Base-by-base conservation (phyloP, 768 basidiomycete genomes). In the Lentinula sp. region DNA sequence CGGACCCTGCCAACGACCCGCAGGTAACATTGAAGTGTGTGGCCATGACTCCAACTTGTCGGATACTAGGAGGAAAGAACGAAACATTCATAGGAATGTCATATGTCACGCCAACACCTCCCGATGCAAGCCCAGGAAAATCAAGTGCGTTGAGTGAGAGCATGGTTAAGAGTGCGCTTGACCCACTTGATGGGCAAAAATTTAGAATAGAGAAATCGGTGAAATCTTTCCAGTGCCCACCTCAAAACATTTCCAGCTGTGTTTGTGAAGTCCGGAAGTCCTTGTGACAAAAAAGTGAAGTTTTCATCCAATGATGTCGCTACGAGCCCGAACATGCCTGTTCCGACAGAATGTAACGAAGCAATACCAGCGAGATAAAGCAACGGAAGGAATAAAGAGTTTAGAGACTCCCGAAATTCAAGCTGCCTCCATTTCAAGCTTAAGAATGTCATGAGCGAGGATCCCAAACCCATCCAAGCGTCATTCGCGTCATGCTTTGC, bases 111-210 rank as follows among this genome's bases (percentile, higher is more conserved):
- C 58, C 58, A 8, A 49, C 10, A 18, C 58, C 58, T n/a, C 15
- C 37, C 9, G 35, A n/a, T 16, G 33, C 58, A 15, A 59, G 58
- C 7, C 58, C 58, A 23, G 58, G 41, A 50, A 59, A 59, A 20
- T 50, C 18, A n/a, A 59, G 20, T 4, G 3, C 12, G 37, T 18
- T 37, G 18, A 59, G 36, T 3, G 58, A 59, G 3, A 10, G 35
- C 36, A 59, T 59, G 43, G 58, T 59, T 16, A 59, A 59, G 15
- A 59, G 37, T 9, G 58, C 45, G 20, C 46, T 37, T 9, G 58
- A 50, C 4, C 58, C 58, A 18, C 58, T 59, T 36, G 12, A 49
- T 15, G 33, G 10, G 36, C n/a, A 33, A 0, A 36, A 10, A 7
- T 3, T 39, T 33, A 16, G 10, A n/a, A 5, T 0, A 20, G 28